These are phyloP conservation scores for Colletotrichum musicola DNA, from an alignment of 2,329 filamentous ascomycete species.

Conservation along the genomic window DNA sequence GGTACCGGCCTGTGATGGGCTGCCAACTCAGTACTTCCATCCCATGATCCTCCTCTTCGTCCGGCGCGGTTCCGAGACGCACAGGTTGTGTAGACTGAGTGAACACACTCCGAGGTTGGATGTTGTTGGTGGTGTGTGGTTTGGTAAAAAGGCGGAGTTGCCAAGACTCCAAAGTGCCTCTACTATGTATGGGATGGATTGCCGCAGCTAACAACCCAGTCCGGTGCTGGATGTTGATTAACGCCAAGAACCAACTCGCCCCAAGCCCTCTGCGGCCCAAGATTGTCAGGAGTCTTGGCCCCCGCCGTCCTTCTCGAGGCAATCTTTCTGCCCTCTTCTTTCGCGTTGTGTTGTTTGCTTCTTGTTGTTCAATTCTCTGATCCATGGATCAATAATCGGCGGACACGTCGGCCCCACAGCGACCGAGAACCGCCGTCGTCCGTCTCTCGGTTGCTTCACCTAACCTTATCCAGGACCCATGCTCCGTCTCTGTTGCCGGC, in stretches of 20 bases:
- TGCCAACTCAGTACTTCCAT: background rate
- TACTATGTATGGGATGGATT: conserved; percentile 31
- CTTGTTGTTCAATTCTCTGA: background rate
- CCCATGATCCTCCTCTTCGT: conserved; percentile 9
- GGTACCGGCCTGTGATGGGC: background rate
- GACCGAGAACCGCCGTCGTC: conserved; percentile 8
- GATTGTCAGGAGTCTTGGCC: conserved; percentile 19
- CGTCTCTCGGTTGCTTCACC: conserved; percentile 6
- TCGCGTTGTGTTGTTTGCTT: background rate
- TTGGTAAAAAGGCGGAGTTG: conserved; percentile 29
- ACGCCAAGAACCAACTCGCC: conserved; percentile 26
- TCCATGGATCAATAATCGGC: background rate
- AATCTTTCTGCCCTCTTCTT: background rate
- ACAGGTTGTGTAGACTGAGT: background rate
- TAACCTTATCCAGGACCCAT: conserved; percentile 19
- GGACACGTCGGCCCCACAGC: conserved; percentile 19
- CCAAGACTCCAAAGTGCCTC: conserved; percentile 27
- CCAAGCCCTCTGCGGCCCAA: conserved; percentile 5
- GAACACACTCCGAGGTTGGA: background rate
- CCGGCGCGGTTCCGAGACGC: background rate
- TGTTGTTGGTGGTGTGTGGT: conserved; percentile 7
- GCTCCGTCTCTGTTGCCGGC: background rate
- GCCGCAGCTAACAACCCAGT: conserved; percentile 28
- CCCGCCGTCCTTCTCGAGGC: background rate
- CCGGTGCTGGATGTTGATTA: conserved; percentile 34